Conservation (phyloP, 306 rosid genomes). For the Sesbania bispinosa region DNA sequence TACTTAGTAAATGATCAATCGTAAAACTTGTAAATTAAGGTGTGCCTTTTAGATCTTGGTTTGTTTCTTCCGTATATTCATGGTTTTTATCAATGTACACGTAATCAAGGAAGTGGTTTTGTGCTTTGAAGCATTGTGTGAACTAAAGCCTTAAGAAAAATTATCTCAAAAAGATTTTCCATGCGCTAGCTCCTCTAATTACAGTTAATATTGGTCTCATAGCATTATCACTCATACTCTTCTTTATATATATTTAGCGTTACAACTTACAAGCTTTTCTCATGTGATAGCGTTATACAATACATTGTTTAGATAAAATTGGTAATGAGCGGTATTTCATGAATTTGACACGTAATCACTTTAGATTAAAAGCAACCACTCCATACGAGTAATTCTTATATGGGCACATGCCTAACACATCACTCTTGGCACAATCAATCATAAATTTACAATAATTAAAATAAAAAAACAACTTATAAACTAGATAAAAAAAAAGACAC, state of each 20-base stretch:
- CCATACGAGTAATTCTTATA: too few species aligned
- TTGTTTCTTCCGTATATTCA: background rate
- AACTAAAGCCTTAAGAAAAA: background rate
- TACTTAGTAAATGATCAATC: background rate
- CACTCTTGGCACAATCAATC: too few species aligned
- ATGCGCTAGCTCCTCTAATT: conserved; percentile 25
- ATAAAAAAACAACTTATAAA: too few species aligned
- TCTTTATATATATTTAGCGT: background rate
- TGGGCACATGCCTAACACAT: too few species aligned
- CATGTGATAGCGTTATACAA: background rate
- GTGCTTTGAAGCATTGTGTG: background rate
- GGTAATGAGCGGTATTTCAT: too few species aligned
- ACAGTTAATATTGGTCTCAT: background rate
- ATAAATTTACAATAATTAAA: too few species aligned
- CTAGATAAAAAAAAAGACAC: too few species aligned
- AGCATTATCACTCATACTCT: background rate
- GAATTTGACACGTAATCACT: too few species aligned
- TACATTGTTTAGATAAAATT: too few species aligned
- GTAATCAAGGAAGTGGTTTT: background rate
- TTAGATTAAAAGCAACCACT: too few species aligned
- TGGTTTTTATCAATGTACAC: background rate
- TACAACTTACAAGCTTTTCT: background rate
- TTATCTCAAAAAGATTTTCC: background rate
- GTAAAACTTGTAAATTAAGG: background rate
- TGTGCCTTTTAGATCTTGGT: background rate